Base-by-base conservation (phyloP, 768 basidiomycete species). In the Gloeopeniophorella convolvens region DNA sequence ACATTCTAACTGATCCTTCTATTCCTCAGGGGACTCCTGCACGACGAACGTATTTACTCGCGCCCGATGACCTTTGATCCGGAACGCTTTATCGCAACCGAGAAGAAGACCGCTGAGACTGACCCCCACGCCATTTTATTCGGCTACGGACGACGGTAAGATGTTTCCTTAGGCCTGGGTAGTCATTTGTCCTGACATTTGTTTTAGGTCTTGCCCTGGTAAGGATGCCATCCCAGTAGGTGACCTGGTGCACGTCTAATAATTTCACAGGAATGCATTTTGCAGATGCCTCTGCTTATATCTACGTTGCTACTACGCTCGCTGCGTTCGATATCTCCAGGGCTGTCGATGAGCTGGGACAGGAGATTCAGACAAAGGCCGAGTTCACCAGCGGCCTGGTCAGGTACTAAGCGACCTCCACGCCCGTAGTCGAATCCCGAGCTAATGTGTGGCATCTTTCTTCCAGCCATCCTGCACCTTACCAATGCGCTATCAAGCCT, bases 81-180 rank as follows among this genome's bases (percentile, higher is more conserved):
- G 24, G 51, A 57, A 30, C 50, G 54, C 24, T 60, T 57, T 43
- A 42, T 64, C 30, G 59, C 60, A 23, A 51, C 56, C n/a, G n/a
- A 27, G 18, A 51, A 58, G 47, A 6, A 45, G 50, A 8, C 43
- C 44, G 41, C 58, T 30, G 50, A 59, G 49, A 51, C 59, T 26
- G 50, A 58, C 20, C 62, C 82, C 51, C 77, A 77, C 47, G 71
- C 71, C 41, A 61, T 80, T 40, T 80, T 77, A 58, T 87, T 85
- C 65, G 84, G 84, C 6, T 87, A 84, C 60, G 84, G 84, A 41
- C 70, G 84, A 66, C 75, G 84, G 75, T 74, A 53, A 53, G 73
- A 65, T 28, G 26, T 20, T 36, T 15, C 30, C 24, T 26, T 15
- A 13, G 6, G 13, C 24, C 12, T 24, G 15, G 3, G 21, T 23